Conservation (phyloP, 2,329 filamentous ascomycete genomes). For the Pseudogymnoascus sp. region DNA sequence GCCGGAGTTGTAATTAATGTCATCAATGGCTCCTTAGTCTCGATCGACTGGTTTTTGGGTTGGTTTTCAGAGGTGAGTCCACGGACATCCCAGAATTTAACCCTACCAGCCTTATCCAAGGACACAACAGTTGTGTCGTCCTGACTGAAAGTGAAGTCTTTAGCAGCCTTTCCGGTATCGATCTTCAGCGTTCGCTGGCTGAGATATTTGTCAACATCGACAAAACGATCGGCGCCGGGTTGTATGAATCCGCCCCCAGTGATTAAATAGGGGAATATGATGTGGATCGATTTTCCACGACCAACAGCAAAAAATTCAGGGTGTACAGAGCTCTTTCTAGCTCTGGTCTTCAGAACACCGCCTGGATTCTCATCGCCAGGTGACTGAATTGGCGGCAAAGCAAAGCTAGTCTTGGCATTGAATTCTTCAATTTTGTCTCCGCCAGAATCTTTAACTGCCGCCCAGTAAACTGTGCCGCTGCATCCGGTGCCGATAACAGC, state of each 20-base stretch:
- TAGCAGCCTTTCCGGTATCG: constrained; percentile 93
- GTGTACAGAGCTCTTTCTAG: constrained; percentile 79
- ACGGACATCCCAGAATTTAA: constrained; percentile 97
- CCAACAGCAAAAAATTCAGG: constrained; percentile 93
- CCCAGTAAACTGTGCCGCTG: constrained; percentile 96
- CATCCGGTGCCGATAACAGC: constrained; percentile 86
- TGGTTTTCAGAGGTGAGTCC: constrained; percentile 50
- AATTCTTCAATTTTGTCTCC: constrained; percentile 73
- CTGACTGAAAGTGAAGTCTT: constrained; percentile 96
- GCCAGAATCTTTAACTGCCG: constrained; percentile 64
- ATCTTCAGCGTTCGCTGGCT: constrained; percentile 85
- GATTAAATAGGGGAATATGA: constrained; percentile 63
- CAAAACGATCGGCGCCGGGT: constrained; percentile 54
- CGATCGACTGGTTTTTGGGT: constrained; percentile 47
- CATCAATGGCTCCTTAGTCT: constrained; percentile 78
- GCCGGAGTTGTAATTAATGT: constrained; percentile 80
- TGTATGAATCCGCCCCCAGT: constrained; percentile 56
- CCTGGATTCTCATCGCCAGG: constrained; percentile 87
- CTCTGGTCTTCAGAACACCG: constrained; percentile 89
- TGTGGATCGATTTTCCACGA: constrained; percentile 89
- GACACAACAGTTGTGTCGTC: constrained; percentile 92
- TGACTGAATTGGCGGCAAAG: constrained; percentile 75
- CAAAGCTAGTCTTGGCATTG: constrained; percentile 72
- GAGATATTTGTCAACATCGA: constrained; percentile 81
- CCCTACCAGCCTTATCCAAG: constrained; percentile 88